Base-by-base conservation (phyloP, 352 stramenopile genomes). In the Thalassiosira oceanica region DNA sequence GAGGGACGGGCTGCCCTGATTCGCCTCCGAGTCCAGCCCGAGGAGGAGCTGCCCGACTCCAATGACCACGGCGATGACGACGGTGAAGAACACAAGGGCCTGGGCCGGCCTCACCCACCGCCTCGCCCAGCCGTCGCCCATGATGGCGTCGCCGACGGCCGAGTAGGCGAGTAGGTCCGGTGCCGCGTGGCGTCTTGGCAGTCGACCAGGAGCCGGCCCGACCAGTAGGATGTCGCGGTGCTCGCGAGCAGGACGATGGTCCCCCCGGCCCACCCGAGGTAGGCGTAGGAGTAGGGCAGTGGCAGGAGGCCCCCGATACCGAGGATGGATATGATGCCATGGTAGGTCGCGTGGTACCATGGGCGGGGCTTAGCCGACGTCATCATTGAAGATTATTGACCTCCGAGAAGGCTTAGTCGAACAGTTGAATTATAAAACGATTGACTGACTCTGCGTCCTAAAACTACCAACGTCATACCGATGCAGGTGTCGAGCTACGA, bases 151-250 rank as follows among this genome's bases (percentile, higher is more conserved):
- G 11, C 6, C 46, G 6, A 55, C 11, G 6, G 39, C 46, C 15
- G 46, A 55, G 15, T 55, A 55, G 20, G 46, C 15, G 46, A 55
- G 15, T 55, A 55, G 20, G 46, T 55, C 41, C n/a, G 20, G 10
- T 49, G 41, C 41, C 15, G n/a, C 11, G 46, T 55, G 6, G 46
- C 46, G 28, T 50, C 46, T 36, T 55, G 46, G 20, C 18, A 49
- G 8, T 55, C 20, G 46, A 55, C 46, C 46, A 55, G 46, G 7
- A 42, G 28, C 6, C 15, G 18, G 20, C 46, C 46, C 6, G 46
- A 50, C 15, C 46, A 55, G 46, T 15, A 55, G 6, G 20, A 50
- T 23, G 15, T 15, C 13, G 46, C 46, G 6, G 46, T 55, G 11
- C 11, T 8, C 6, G 15, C 46, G 6, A 36, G 11, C 8, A 55